Evolutionary conservation across 2,329 filamentous ascomycete species (phyloP).

Genomic region (Fusarium sp.): DNA sequence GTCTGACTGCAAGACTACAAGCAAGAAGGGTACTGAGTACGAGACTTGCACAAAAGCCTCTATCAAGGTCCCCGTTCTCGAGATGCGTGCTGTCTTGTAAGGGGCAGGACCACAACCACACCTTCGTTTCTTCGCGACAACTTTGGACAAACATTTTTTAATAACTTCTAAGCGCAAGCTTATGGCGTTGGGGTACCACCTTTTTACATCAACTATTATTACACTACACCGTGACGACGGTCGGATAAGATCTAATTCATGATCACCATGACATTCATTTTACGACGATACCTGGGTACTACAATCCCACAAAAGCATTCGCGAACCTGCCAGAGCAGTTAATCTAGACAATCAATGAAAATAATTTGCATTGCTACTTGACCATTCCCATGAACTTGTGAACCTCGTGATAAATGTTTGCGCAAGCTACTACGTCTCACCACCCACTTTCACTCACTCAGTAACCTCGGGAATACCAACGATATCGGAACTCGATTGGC

Average conservation of each 20-base stretch:
- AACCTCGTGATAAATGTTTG: neutral
- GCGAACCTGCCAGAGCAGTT: slow-evolving; percentile 11
- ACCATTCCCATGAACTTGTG: neutral
- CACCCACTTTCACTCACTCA: neutral
- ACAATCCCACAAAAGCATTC: neutral
- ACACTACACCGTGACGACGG: slow-evolving; percentile 43
- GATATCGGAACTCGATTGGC: neutral
- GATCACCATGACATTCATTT: slow-evolving; percentile 44
- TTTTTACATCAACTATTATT: slow-evolving; percentile 39
- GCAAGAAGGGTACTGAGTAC: slow-evolving; percentile 48
- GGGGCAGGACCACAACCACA: neutral
- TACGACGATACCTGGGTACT: slow-evolving; percentile 25
- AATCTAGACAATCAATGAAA: slow-evolving; percentile 20
- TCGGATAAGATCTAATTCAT: slow-evolving; percentile 34
- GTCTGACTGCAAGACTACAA: slow-evolving; percentile 15
- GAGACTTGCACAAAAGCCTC: slow-evolving; percentile 45
- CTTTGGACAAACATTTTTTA: slow-evolving; percentile 18
- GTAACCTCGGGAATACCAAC: neutral
- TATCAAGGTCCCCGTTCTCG: slow-evolving; percentile 42
- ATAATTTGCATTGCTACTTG: slow-evolving; percentile 2
- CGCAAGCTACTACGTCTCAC: neutral
- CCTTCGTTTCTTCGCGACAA: slow-evolving; percentile 3
- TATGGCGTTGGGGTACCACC: slow-evolving; percentile 29
- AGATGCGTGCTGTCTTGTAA: slow-evolving; percentile 47
- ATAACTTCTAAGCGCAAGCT: slow-evolving; percentile 32